Evolutionary conservation across 176 grass and related monocot genomes (phyloP), one percentile per base, ranked within the genome.

Genomic region (Zoysia pacifica): DNA sequence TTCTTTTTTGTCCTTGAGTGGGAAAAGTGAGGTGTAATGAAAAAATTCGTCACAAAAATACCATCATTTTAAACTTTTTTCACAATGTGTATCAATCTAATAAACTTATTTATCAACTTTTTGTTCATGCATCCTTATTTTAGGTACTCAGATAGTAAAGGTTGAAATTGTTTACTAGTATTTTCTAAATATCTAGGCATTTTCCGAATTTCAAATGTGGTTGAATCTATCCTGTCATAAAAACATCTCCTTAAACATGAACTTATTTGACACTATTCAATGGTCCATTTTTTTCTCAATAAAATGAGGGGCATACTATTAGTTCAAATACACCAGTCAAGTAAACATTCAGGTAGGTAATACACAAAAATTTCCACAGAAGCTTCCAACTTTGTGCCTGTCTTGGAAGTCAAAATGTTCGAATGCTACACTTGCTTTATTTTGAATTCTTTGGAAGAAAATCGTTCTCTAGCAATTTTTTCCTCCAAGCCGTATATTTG

Each of bases 401-500:
- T 72, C 18, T n/a, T 60, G 59, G 40, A 72, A 72, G 18, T 79
- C 51, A 73, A 20, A 45, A 45, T 75, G 46, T 58, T 62, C 53
- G 72, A 69, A 58, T 67, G 58, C 48, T 46, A 58, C 20, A 46
- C 12, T 38, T 69, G 1, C 12, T 14, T 60, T 28, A 20, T 7
- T 7, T 41, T 44, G 18, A 3, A 18, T 8, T 20, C 14, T 35
- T 79, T 67, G 0, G 3, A 54, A 45, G 3, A 14, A 53, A 16
- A 28, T 35, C 4, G 49, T 56, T 53, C 36, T 51, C 2, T 12
- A 47, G 37, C 58, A 7, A n/a, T 39, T 58, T 78, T 58, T 72
- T 78, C 40, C 20, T 79, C 35, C 10, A 66, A 42, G 2, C 5
- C 70, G 28, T 76, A 67, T 79, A 48, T 60, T 60, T 60, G 59